Base-by-base conservation (phyloP, 2,329 filamentous ascomycete species). In the Penicillium sp. region DNA sequence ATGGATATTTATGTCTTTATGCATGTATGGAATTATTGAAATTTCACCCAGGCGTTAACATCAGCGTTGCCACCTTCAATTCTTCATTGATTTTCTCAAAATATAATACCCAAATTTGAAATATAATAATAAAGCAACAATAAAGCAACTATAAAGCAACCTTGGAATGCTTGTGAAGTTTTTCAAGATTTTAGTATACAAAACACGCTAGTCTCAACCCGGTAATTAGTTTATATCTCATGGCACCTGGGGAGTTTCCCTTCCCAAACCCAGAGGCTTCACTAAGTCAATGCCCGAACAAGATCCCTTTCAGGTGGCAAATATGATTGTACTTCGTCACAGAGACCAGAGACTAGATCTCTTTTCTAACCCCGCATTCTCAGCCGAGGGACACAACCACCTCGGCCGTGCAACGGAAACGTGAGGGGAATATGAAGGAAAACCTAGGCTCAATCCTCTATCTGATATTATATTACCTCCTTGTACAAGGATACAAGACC, bases 331-430 rank as follows among this genome's bases (percentile, higher is more conserved):
- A 25, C n/a, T 42, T 42, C 14, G 12, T 17, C 16, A 25, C 6
- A 36, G 9, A 47, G 16, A 47, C 44, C 19, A 26, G 11, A 49
- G 5, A 19, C 11, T 5, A 28, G n/a, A n/a, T 30, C 8, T 22
- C 35, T 12, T 47, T 36, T 14, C 17, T 28, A 42, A 50, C 47
- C 47, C 47, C 47, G 47, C 47, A 50, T 50, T 42, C 10, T 14
- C 48, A 51, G 48, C 53, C 41, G 53, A 56, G 50, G 50, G 16
- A 44, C 33, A 41, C 41, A 33, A 33, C 30, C 51, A 53, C 51
- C 41, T 50, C 45, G 40, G 51, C 26, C 31, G 28, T 50, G 28
- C 12, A 26, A 31, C 28, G 42, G 38, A 53, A 49, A 41, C 19
- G 10, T 30, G 25, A 14, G 26, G 12, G 4, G 17, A 9, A 43